Conservation (phyloP, 208 protist genomes). For the Crithidia mellificae region DNA sequence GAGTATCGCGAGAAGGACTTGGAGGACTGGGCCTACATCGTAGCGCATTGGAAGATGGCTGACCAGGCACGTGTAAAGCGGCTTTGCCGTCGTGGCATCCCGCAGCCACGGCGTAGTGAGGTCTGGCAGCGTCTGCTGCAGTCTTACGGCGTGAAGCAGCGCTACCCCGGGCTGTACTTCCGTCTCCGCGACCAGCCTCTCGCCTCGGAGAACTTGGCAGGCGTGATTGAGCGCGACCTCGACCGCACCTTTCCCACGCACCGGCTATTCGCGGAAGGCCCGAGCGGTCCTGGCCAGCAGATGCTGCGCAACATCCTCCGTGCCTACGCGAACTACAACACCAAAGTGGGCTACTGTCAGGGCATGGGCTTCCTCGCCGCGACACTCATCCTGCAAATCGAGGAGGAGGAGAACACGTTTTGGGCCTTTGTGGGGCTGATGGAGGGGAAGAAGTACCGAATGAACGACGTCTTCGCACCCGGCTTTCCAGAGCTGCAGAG, state of each 20-base stretch:
- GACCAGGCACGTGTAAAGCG: constrained; percentile 43
- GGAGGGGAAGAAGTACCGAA: constrained; percentile 75
- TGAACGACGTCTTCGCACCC: constrained; percentile 87
- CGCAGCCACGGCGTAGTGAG: constrained; percentile 45
- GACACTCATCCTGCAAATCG: constrained; percentile 88
- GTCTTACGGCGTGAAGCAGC: constrained; percentile 27
- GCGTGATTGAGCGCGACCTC: constrained; percentile 84
- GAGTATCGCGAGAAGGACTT: constrained; percentile 16
- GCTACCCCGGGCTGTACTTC: constrained; percentile 31
- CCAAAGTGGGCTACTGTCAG: constrained; percentile 94
- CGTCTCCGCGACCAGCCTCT: constrained; percentile 35
- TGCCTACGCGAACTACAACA: constrained; percentile 88
- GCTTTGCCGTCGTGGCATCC: constrained; percentile 75
- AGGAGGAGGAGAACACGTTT: constrained; percentile 92
- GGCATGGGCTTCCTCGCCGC: constrained; percentile 94
- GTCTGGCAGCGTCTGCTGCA: constrained; percentile 79
- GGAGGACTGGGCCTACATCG: constrained; percentile 35
- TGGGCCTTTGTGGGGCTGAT: constrained; percentile 90
- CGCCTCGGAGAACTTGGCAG: constrained; percentile 35
- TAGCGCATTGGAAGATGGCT: constrained; percentile 39
- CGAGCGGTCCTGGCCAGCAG: constrained; percentile 44
- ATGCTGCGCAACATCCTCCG: constrained; percentile 83
- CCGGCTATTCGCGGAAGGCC: constrained; percentile 52
- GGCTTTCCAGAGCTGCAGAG: constrained; percentile 90
- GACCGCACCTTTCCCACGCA: constrained; percentile 88